These are phyloP conservation scores for Trichoderma gracile DNA, from an alignment of 2,329 filamentous ascomycete genomes.

Conservation along the genomic window DNA sequence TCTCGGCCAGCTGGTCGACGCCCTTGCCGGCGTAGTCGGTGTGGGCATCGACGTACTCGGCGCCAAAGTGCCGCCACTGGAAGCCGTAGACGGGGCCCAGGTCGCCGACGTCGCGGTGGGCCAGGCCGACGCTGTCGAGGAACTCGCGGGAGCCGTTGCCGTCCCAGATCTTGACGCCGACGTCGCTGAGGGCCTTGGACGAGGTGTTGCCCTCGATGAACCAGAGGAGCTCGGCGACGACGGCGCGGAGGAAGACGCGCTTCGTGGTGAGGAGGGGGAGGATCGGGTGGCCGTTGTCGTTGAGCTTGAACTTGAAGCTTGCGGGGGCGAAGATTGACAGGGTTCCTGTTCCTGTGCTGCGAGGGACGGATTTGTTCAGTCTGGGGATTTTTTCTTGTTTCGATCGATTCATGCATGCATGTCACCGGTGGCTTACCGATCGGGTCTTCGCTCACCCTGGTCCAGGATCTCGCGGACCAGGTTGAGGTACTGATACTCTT, in stretches of 20 bases:
- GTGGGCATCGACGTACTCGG: slow-evolving; percentile 76
- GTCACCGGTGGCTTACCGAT: slow-evolving; percentile 58
- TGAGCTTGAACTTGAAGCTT: slow-evolving; percentile 84
- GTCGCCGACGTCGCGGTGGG: slow-evolving; percentile 79
- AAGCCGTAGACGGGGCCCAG: slow-evolving; percentile 96
- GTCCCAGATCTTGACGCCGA: slow-evolving; percentile 96
- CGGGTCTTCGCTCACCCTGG: slow-evolving; percentile 82
- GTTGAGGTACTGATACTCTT: slow-evolving; percentile 92
- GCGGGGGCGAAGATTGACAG: slow-evolving; percentile 83
- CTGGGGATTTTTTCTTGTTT: too few relatives aligned
- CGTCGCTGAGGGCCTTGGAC: slow-evolving; percentile 70
- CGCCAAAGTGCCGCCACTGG: slow-evolving; percentile 98
- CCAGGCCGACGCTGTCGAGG: slow-evolving; percentile 81
- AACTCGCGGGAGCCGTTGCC: slow-evolving; percentile 91
- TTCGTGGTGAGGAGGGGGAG: slow-evolving; percentile 96
- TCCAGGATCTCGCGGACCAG: slow-evolving; percentile 83
- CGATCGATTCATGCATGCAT: background rate
- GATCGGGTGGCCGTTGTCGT: slow-evolving; percentile 60
- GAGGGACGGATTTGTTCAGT: too few relatives aligned
- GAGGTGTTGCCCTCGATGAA: slow-evolving; percentile 86
- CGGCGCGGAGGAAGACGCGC: slow-evolving; percentile 87
- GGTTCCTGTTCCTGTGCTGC: slow-evolving; percentile 88
- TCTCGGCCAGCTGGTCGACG: slow-evolving; percentile 87
- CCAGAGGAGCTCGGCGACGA: slow-evolving; percentile 93
- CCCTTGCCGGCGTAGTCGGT: slow-evolving; percentile 85